Evolutionary conservation across 2,329 filamentous ascomycete species (phyloP), one percentile per base, ranked within the genome.

Genomic region (Fusarium euwallaceae): DNA sequence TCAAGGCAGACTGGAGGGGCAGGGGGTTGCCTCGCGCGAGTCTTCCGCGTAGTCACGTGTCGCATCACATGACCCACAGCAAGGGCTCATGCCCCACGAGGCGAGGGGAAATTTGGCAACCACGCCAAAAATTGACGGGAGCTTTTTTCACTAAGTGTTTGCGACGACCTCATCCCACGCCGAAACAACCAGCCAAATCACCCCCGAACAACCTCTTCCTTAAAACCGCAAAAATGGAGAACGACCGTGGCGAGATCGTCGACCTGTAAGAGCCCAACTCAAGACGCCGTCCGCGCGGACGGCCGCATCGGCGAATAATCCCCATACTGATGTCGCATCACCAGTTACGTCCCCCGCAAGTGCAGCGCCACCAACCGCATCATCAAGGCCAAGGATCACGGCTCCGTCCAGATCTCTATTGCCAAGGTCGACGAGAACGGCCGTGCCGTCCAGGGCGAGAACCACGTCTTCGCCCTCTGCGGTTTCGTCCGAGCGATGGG

Each of bases 361-460:
- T 98, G 96, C 94, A 95, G 92, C 87, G 95, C 95, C 82, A 98
- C 96, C 87, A 97, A 97, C 94, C 95, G 97, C 89, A 98, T 98
- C 91, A 98, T 99, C 93, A 98, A 98, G 91, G 95, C 97, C 90
- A 98, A 98, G 91, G 97, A 99, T 89, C 97, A 99, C 92, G 96
- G 95, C 82, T 97, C 94, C 76, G 97, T 98, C 82, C 97, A 99
- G 89, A 95, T 99, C 87, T 94, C 93, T 82, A 90, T 99, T 85
- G 96, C 93, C 87, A 98, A 98, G 91, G 97, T 99, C 82, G 96
- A 98, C 87, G 97, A 99, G 93, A 97, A 95, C 89, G 97, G 97
- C 86, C 94, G 95, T 82, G 95, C 95, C 79, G 83, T 92, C 88
- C 95, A 94, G 80, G 95, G 96, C 87, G 97, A 98, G 90, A 97